Evolutionary conservation across 2,329 filamentous ascomycete species (phyloP), one percentile per base, ranked within the genome.

Genomic region (Hawksworthiomyces lignivorus): DNA sequence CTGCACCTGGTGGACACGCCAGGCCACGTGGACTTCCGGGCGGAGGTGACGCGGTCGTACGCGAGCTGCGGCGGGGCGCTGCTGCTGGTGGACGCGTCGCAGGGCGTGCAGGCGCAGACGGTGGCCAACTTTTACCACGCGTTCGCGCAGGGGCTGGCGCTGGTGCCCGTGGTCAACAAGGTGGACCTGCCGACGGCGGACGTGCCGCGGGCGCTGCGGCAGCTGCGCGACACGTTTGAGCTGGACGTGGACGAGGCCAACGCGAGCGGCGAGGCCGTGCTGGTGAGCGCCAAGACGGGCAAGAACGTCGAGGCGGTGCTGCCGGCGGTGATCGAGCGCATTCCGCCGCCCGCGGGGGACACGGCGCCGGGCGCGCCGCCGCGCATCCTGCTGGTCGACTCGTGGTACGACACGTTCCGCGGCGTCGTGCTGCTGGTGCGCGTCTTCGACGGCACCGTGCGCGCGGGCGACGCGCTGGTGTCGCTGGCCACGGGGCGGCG

Each of bases 91-190:
- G 92, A 98, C 70, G 92, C 90, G 7, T 94, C 86, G 52, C 92
- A 98, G 64, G 92, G 92, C 34, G 82, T 98, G 3, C 92, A 98
- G 66, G 92, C 92, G 5, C 92, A 98, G 69, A 98, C 92, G 0
- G 92, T 98, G 8, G 92, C 92, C 48, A 98, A 98, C 62, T 98
- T 98, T 65, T 96, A 97, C 60, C 78, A 97, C 19, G 92, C 92
- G 7, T 98, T 98, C 63, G 82, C 90, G 2, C 87, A 97, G 61
- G 87, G 87, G 14, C 67, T 98, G 39, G 74, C 80, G 18, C 75
- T 98, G 48, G 79, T 98, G 4, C 92, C 92, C 0, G 87, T 98
- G 19, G 77, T 98, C 55, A 98, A 98, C 69, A 98, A 98, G 70
- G 84, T 98, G 41, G 92, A 98, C 60, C 75, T 98, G 55, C 82